These are phyloP conservation scores for Moricandia arvensis DNA, from an alignment of 345 rosid species.

Conservation along the genomic window DNA sequence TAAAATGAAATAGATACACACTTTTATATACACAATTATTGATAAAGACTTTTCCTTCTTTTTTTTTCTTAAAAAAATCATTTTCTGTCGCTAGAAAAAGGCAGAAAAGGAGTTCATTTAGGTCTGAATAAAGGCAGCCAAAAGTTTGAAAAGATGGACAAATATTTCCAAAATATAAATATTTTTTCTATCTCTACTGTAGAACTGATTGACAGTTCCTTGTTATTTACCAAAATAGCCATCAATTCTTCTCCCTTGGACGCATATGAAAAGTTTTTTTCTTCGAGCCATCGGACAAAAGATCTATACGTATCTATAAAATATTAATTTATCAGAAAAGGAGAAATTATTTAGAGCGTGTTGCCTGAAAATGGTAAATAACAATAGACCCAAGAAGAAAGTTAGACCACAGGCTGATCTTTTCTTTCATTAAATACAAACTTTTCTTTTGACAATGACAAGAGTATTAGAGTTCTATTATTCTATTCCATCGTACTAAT, in stretches of 20 bases:
- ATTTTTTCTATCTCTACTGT: background rate
- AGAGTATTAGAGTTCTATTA: slow-evolving; percentile 3
- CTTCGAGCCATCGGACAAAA: slow-evolving; percentile 26
- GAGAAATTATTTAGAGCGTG: background rate
- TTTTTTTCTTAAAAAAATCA: background rate
- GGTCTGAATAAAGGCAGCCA: slow-evolving; percentile 33
- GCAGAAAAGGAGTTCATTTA: slow-evolving; percentile 18
- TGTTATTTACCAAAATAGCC: slow-evolving; percentile 33
- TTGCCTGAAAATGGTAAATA: slow-evolving; percentile 18
- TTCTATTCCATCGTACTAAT: background rate
- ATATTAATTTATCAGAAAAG: background rate
- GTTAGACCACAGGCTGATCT: slow-evolving; percentile 4
- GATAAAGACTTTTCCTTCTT: background rate
- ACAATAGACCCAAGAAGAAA: slow-evolving; percentile 6
- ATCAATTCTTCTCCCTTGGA: slow-evolving; percentile 30
- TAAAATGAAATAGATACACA: too few relatives aligned
- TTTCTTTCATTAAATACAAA: background rate
- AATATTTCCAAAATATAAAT: background rate
- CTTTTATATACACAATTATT: too few relatives aligned
- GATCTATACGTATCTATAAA: slow-evolving; percentile 2
- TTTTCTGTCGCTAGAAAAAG: slow-evolving; percentile 27
- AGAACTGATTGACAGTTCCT: slow-evolving; percentile 34
- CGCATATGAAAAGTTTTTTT: slow-evolving; percentile 11
- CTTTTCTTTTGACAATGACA: background rate
- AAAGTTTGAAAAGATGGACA: slow-evolving; percentile 20